Percentiles rank a stretch among this genome's conserved stretches.
phyloP scores from a whole-genome alignment of 345 rosid genomes.

The Aethionema arabicum region DNA sequence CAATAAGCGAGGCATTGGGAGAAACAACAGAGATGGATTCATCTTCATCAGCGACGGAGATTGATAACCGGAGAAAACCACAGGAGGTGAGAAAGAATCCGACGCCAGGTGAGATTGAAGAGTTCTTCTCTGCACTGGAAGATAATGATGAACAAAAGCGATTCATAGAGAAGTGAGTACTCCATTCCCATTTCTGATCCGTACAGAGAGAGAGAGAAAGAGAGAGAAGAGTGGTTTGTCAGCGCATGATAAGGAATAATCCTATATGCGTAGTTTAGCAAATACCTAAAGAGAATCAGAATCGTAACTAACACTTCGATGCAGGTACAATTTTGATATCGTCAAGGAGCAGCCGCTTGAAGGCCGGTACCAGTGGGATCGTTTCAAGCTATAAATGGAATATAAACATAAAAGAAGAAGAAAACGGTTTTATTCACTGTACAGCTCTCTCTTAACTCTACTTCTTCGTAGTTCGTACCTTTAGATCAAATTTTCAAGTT shows the following conservation, averaged over 20 bases:
- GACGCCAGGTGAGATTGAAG: conserved; percentile 47
- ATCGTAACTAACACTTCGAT: conserved; percentile 45
- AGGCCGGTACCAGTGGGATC: conserved; percentile 76
- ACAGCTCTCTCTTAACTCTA: conserved; percentile 16
- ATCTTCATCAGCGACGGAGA: conserved; percentile 11
- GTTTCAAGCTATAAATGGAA: conserved; percentile 35
- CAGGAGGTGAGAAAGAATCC: conserved; percentile 30
- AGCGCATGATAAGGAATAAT: conserved; percentile 47
- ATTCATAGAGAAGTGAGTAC: conserved; percentile 55
- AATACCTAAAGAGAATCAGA: conserved; percentile 15
- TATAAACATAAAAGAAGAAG: neutral
- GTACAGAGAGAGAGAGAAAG: neutral
- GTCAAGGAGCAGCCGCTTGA: conserved; percentile 62
- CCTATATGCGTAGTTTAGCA: conserved; percentile 32
- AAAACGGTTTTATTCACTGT: conserved; percentile 10
- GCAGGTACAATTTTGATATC: conserved; percentile 76
- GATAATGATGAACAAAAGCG: conserved; percentile 37
- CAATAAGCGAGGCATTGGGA: conserved; percentile 34
- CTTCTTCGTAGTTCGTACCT: conserved; percentile 7
- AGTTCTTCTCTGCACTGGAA: conserved; percentile 43
- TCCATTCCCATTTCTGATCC: conserved; percentile 4
- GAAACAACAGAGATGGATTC: conserved; percentile 32
- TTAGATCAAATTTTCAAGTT: conserved; percentile 1
- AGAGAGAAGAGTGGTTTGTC: neutral
- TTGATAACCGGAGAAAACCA: neutral